A percentile compares a stretch with the other conserved stretches of the same genome.
These are phyloP conservation scores for Arthrocladium fulminans DNA, from an alignment of 2,329 filamentous ascomycete species.

Conservation along the genomic window DNA sequence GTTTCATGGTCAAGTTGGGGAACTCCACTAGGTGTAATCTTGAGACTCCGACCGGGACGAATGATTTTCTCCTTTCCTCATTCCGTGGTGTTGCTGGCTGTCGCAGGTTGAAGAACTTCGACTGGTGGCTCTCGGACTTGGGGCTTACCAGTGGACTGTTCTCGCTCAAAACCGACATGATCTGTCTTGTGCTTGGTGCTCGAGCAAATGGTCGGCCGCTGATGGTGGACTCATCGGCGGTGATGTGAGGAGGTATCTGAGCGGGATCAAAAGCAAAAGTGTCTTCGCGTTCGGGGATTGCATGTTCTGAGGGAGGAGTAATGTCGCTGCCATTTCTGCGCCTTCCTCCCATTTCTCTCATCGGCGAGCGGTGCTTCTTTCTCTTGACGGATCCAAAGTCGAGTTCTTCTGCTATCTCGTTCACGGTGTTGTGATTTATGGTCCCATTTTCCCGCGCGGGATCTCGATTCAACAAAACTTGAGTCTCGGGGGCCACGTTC, in stretches of 20 bases:
- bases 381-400: slow-evolving; percentile 5
- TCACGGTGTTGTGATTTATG: not conserved
- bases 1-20: slow-evolving; percentile 78
- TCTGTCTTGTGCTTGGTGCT: slow-evolving; percentile 26
- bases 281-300: slow-evolving; percentile 3
- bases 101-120: not conserved
- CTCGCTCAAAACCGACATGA: slow-evolving; percentile 11
- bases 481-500: slow-evolving; percentile 4
- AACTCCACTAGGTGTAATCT: slow-evolving; percentile 80
- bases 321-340: slow-evolving; percentile 2
- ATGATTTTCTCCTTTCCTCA: slow-evolving; percentile 38
- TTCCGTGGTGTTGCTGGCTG: slow-evolving; percentile 7
- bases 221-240: slow-evolving; percentile 28
- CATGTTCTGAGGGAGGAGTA: not conserved
- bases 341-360: not conserved
- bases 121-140: slow-evolving; percentile 12
- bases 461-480: slow-evolving; percentile 16
- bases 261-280: not conserved
- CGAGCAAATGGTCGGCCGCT: slow-evolving; percentile 43
- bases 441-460: not conserved
- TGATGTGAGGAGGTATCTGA: not conserved
- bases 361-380: slow-evolving; percentile 5
- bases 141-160: slow-evolving; percentile 9
- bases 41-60: slow-evolving; percentile 78
- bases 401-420: slow-evolving; percentile 2